Base-by-base conservation (phyloP, 2,329 filamentous ascomycete species). In the Fusarium foetens region DNA sequence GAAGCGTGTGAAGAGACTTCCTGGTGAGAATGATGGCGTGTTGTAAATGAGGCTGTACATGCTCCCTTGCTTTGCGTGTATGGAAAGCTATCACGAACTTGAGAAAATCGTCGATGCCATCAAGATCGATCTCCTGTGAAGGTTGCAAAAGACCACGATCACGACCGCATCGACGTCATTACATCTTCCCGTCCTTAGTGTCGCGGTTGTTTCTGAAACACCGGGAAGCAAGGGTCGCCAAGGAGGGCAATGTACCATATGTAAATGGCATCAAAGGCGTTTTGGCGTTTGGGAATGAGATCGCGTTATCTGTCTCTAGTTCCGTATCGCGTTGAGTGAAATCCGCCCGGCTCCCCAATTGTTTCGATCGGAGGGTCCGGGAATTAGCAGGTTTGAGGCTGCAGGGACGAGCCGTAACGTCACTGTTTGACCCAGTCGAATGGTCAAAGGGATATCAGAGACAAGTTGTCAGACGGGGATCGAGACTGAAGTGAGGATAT, bases 1-100 rank as follows among this genome's bases (percentile, higher is more conserved):
- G 83, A 97, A 96, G 83, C 90, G 97, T 58, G 94, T 98, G 16
- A 91, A 97, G 84, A 87, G 96, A 79, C 87, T 98, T 68, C 91
- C 93, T 25, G 96, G 96, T 74, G 97, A 99, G 82, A 92, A 90
- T 68, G 95, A 99, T 81, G 95, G 95, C 38, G 88, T 93, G 55
- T 80, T 97, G 52, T 74, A 64, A 70, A 53, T 41, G 38, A 70
- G 53, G 64, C 42, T 58, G 33, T 58, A 58, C 25, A 25, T 35
- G 36, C 49, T 66, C 46, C 60, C 63, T 71, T 73, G 66, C 58
- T 62, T 72, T 64, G 25, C n/a, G 23, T 60, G 36, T 60, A 41
- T 60, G 66, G 45, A 16, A 54, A 68, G 23, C 31, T 48, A 71
- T 61, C 62, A 45, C 29, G 62, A 62, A 70, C 45, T 42, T 25